Evolutionary conservation across 306 rosid genomes (phyloP), one percentile per base, ranked within the genome.

Genomic region (Quercus dentata): DNA sequence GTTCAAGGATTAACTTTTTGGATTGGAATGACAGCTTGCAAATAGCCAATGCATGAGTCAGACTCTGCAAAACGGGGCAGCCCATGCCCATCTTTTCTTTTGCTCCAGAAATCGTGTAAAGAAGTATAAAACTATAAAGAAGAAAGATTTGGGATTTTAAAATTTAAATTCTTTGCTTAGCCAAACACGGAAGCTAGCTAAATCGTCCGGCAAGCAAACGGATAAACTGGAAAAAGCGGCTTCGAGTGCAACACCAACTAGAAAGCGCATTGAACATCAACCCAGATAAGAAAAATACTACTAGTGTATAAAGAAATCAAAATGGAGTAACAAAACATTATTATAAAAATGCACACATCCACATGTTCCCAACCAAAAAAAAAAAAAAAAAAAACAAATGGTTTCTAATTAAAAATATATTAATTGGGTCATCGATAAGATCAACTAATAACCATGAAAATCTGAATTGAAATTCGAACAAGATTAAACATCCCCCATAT

Each of bases 221-320:
- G 90, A 86, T 84, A 91, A 89, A 75, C 89, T 73, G 97, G 91
- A 78, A 84, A 91, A 90, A 85, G 90, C 62, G 77, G 85, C 89
- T 89, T 89, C 91, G 92, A 94, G 92, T 88, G 87, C 94, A 83
- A 79, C 86, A 85, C 91, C 91, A 82, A 75, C 85, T 80, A 87
- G 87, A 89, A 89, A 88, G 91, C 76, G 80, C 77, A 78, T 76
- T 87, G 74, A 84, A 74, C 72, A 79, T 76, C 69, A 84, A 76
- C 83, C 87, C 85, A 68, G 86, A 86, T 77, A 78, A 81, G 76
- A 84, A 79, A 87, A 76, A 41, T 41, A 41, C 46, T 63, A 72
- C 82, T 61, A 79, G 14, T 10, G 54, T 49, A 49, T 70, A 77
- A 77, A 84, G 61, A 86, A 51, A 79, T 76, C 70, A 74, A 77